Base-by-base conservation (phyloP, 2,329 filamentous ascomycete species). In the Fusarium sp. region DNA sequence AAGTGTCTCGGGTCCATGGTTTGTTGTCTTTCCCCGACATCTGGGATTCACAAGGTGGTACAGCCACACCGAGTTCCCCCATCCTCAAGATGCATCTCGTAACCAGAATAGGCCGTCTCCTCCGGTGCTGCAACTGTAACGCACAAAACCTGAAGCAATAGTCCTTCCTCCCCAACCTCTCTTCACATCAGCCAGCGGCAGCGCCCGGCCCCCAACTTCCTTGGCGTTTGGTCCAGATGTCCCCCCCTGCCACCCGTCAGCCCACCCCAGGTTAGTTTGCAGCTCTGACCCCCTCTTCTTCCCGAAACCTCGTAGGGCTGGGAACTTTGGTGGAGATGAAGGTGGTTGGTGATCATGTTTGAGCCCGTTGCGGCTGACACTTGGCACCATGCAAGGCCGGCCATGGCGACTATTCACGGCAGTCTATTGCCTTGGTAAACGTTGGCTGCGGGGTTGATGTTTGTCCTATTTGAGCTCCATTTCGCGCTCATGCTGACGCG, bases 241-340 rank as follows among this genome's bases (percentile, higher is more conserved):
- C 33, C 15, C 2, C 43, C 54, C 54, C 62, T 57, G n/a, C 47
- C 45, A 37, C 40, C 40, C 47, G 67, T 73, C 71, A 73, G 71
- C 71, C 63, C 63, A 70, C 58, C 32, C 57, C 25, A 22, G 40
- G 67, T 40, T 61, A 61, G 59, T 35, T 22, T 61, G 59, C 59
- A 61, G 59, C 30, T 43, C 37, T 35, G 59, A 61, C 30, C 40
- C 38, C 57, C 12, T 64, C 64, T n/a, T 38, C 38, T 10, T 25
- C 20, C 20, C 40, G 38, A 40, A 40, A 37, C 40, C 63, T 59
- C 47, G 62, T 73, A 73, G 70, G 70, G 70, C 70, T 73, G 70
- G 22, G 60, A 20, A 56, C 43, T n/a, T n/a, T 22, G 45, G 47
- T 60, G 66, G 60, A 65, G 40, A 54, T 63, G 35, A 40, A 32